phyloP scores from a whole-genome alignment of 768 basidiomycete genomes.

The Kockovaella imperatae region DNA sequence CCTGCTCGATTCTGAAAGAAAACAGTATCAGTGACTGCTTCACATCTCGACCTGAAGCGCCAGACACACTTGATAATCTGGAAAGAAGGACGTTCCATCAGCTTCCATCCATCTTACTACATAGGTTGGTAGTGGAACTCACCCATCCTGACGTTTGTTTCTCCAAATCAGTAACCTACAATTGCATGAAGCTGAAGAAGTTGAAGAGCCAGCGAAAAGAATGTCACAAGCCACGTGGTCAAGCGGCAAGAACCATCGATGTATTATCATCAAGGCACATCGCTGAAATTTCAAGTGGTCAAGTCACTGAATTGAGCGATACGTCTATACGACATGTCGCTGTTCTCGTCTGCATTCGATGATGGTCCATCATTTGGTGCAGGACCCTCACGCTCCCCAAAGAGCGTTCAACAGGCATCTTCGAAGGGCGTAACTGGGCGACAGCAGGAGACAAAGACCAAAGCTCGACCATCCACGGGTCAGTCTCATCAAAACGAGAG shows the following conservation, averaged over 20 bases:
- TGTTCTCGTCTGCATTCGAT: slow-evolving; percentile 34
- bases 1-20: slow-evolving; percentile 45
- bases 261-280: no score
- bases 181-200: no score
- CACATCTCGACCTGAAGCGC: not conserved
- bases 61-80: slow-evolving; percentile 33
- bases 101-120: not conserved
- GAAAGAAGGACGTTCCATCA: not conserved
- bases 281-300: not conserved
- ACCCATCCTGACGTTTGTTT: no score
- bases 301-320: not conserved
- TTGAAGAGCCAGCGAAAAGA: no score
- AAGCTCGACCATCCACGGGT: no score
- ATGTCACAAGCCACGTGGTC: no score
- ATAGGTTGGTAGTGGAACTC: slow-evolving; percentile 14
- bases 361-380: slow-evolving; percentile 10
- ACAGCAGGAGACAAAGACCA: no score
- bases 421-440: not conserved
- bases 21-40: not conserved
- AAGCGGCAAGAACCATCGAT: no score
- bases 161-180: no score
- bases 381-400: slow-evolving; percentile 1
- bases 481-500: no score
- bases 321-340: slow-evolving; percentile 28
- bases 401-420: not conserved